Evolutionary conservation across 1,284 basidiomycete genomes (phyloP), one percentile per base, ranked within the genome.

Genomic region (Cryptococcus deneoformans): DNA sequence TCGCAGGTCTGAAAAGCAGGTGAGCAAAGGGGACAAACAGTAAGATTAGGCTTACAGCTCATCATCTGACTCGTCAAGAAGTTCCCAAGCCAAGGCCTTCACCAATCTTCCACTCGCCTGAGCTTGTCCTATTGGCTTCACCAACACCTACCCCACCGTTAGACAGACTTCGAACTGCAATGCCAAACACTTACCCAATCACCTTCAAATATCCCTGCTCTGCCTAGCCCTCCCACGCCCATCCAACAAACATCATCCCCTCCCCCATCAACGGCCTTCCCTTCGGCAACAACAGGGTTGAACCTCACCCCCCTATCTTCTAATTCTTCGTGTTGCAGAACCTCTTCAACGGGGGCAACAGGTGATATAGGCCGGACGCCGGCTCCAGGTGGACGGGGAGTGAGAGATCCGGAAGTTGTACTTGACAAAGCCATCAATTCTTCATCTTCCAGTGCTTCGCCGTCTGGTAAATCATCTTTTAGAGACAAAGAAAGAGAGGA

Each of bases 121-220:
- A 12, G 40, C 54, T 8, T 59, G 60, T 39, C 62, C 53, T 86
- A 79, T 64, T 70, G 39, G 62, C 24, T 46, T 58, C 46, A 24
- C 38, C 40, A 2, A 40, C 12, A 44, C 24, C 36, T 35, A 43
- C 9, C 34, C 29, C 6, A 29, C 29, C 12, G 42, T 51, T n/a
- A 43, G 38, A 35, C 3, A 36, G 4, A 29, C 45, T 42, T 24
- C 43, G 52, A 9, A 24, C 57, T 16, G 37, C 44, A 48, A 53
- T 7, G 40, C 34, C 39, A 38, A 42, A 67, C 57, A 71, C 86
- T 65, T 67, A 90, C 92, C 92, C 92, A 95, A 73, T 96, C 91
- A 38, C 90, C 89, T 64, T 86, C 86, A 62, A 94, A 84, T 4
- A 90, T 78, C 0, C 92, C 92, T 35, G 92, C 77, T 50, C 82